These are phyloP conservation scores for Hydrangea macrophylla DNA, from an alignment of 148 eudicot genomes.

Conservation along the genomic window DNA sequence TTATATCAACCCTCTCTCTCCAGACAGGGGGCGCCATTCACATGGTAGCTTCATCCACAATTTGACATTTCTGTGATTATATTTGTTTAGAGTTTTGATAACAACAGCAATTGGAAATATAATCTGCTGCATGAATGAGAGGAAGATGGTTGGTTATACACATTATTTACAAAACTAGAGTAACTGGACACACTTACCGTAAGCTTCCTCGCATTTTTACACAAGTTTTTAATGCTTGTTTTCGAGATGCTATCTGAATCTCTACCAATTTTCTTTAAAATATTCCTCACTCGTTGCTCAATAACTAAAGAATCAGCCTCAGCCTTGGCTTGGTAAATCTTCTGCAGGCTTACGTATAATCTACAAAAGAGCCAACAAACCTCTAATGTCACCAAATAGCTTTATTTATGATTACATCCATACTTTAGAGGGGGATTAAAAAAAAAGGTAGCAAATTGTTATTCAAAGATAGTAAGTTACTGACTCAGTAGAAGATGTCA, in stretches of 20 bases:
- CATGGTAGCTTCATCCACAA: neutral
- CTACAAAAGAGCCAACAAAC: slow-evolving; percentile 35
- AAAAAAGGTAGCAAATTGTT: neutral
- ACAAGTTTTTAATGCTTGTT: slow-evolving; percentile 64
- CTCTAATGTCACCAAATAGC: slow-evolving; percentile 6
- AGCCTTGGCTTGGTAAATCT: slow-evolving; percentile 92
- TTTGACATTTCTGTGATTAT: neutral
- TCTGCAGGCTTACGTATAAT: slow-evolving; percentile 86
- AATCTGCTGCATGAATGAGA: neutral
- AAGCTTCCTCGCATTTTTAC: slow-evolving; percentile 92
- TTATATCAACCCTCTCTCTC: too few species aligned
- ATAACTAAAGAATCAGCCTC: slow-evolving; percentile 75
- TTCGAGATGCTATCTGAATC: slow-evolving; percentile 75
- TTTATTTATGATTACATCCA: slow-evolving; percentile 2
- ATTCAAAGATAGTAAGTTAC: slow-evolving; percentile 11
- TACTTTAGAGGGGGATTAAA: neutral
- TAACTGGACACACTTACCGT: slow-evolving; percentile 45
- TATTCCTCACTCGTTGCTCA: slow-evolving; percentile 60
- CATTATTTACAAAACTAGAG: neutral
- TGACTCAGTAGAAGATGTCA: slow-evolving; percentile 99
- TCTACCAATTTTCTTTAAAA: slow-evolving; percentile 76
- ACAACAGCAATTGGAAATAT: neutral
- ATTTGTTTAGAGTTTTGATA: neutral
- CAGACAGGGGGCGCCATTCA: neutral
- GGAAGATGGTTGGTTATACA: too few species aligned